A percentile compares a stretch with the other conserved stretches of the same genome.
Evolutionary conservation across 1,139 yeast genomes (phyloP).

Genomic region (Yamadazyma songkhlaensis): DNA sequence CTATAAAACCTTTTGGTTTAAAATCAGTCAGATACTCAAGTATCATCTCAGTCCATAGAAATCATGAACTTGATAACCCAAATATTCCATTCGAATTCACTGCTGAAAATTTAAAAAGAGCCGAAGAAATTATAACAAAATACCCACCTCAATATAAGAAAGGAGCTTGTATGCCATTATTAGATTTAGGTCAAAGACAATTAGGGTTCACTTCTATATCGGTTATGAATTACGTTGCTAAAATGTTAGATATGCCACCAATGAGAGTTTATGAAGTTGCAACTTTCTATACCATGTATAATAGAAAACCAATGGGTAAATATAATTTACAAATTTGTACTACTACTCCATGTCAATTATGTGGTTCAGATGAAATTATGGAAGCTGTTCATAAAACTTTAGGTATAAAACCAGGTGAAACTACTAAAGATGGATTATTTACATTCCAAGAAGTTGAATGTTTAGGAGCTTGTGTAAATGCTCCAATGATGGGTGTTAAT

Average conservation of each 20-base stretch:
- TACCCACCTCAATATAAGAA: constrained; percentile 87
- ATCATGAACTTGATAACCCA: constrained; percentile 66
- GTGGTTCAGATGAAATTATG: constrained; percentile 79
- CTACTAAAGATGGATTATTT: constrained; percentile 73
- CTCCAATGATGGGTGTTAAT: constrained; percentile 83
- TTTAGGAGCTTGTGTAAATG: constrained; percentile 90
- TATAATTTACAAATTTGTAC: constrained; percentile 85
- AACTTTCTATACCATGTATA: constrained; percentile 89
- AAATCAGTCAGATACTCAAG: constrained; percentile 28
- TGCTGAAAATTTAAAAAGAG: constrained; percentile 65
- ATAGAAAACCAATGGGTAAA: constrained; percentile 85
- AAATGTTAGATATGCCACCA: constrained; percentile 84
- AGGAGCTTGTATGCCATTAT: constrained; percentile 84
- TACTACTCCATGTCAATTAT: constrained; percentile 86
- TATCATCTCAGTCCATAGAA: constrained; percentile 69
- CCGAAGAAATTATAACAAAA: constrained; percentile 70
- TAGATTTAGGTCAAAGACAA: constrained; percentile 88
- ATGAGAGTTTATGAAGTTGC: constrained; percentile 96
- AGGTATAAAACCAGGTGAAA: constrained; percentile 72
- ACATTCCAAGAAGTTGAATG: constrained; percentile 89
- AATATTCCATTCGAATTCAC: constrained; percentile 71
- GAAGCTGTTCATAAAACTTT: constrained; percentile 63
- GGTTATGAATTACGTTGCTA: constrained; percentile 92
- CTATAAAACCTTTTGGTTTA: constrained; percentile 1
- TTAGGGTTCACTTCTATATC: constrained; percentile 83